These are phyloP conservation scores for Saccharum spontaneum DNA, from an alignment of 176 grass and related monocot genomes.

Conservation along the genomic window DNA sequence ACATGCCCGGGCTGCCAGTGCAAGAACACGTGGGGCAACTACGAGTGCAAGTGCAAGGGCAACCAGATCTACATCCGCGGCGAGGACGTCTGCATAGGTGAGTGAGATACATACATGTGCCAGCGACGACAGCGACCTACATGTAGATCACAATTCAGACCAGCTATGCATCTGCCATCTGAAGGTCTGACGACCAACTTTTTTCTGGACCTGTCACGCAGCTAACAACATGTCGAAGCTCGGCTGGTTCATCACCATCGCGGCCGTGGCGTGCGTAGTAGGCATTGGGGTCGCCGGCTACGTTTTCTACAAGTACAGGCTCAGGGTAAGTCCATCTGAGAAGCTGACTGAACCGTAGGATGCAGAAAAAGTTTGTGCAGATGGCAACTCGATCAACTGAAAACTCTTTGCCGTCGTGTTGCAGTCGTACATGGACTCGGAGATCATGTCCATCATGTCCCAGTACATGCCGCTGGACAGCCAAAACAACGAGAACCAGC, in stretches of 20 bases:
- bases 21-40: conserved; percentile 94
- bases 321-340: conserved; percentile 52
- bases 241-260: conserved; percentile 58
- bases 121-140: not conserved
- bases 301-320: conserved; percentile 96
- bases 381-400: not conserved
- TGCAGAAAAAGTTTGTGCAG: not conserved
- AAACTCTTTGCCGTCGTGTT: not conserved
- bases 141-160: no score
- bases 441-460: conserved; percentile 99
- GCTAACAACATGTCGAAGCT: conserved; percentile 64
- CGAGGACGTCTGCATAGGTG: conserved; percentile 90
- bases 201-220: conserved; percentile 13
- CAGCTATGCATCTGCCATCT: not conserved
- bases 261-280: conserved; percentile 57
- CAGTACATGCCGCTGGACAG: conserved; percentile 98
- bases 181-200: not conserved
- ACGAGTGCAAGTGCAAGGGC: conserved; percentile 88
- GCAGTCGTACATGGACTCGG: conserved; percentile 97
- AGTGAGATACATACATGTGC: not conserved
- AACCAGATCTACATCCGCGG: conserved; percentile 82
- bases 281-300: conserved; percentile 69
- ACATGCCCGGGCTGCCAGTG: conserved; percentile 83
- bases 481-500: conserved; percentile 71
- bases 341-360: not conserved